Evolutionary conservation across 257 asterid genomes (phyloP), one percentile per base, ranked within the genome.

Genomic region (Nicotiana otophora): DNA sequence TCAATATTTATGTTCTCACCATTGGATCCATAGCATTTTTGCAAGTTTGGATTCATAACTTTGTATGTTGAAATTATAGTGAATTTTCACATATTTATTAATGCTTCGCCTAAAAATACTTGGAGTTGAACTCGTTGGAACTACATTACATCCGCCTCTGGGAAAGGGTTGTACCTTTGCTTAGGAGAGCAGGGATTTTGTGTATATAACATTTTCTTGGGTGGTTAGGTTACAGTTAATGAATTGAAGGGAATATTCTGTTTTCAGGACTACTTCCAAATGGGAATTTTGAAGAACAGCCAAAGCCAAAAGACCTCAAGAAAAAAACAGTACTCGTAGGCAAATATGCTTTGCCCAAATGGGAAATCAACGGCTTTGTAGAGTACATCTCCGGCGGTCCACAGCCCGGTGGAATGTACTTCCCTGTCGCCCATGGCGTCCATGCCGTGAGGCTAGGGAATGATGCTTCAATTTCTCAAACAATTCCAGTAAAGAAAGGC

Each of bases 351-450:
- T 91, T 95, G 4, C 99, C 98, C 80, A 87, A 86, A 85, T 96
- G 99, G 99, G 97, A 94, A 70, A 96, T 89, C 84, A 70, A 39
- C 7, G 98, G 99, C 57, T 31, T 83, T 1, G 98, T 94, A 9
- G 97, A 96, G 89, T 96, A 94, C 90, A 91, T 96, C 84, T 90
- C 92, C 53, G 94, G 97, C 31, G 99, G 99, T 34, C 98, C 98
- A 0, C 99, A 96, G 87, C 97, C 98, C 20, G 95, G 97, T 4
- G 98, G 98, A 4, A 96, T 93, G 99, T 96, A 74, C 95, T 96
- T 96, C 78, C 65, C 90, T 1, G 98, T 94, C 3, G 91, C 95
- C 0, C 97, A 94, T 77, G 99, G 99, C 0, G 87, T 90, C 82
- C 99, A 94, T 33, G 99, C 98, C 10, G 90, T 92, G 9, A 96